Base-by-base conservation (phyloP, 2,329 filamentous ascomycete species). In the Tolypocladium nubicola region DNA sequence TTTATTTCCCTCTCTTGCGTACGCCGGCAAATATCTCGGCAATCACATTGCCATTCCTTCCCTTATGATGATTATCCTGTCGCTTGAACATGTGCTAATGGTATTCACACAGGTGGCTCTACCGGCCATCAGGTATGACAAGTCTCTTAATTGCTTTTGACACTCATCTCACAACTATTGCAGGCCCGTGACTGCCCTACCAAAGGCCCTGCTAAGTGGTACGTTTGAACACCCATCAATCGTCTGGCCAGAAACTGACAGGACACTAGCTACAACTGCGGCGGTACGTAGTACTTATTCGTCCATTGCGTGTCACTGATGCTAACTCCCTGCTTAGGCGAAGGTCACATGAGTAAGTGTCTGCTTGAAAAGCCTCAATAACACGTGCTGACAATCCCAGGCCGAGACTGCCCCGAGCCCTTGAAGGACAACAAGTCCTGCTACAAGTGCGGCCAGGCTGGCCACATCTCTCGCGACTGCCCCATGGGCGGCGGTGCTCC, bases 391-490 rank as follows among this genome's bases (percentile, higher is more conserved):
- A 56, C 39, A n/a, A 59, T 14, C 30, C 54, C 61, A 88, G 86
- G 88, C 82, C 90, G 92, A 74, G 93, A 97, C 72, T 97, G 93
- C 82, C 86, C 88, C 62, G 85, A 90, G 73, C 87, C 90, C 60
- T 84, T 89, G 68, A 96, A 96, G 81, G 90, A 96, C 76, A 91
- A 76, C 72, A 84, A 88, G 79, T 82, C 84, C 67, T 88, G 84
- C 79, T 88, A 88, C 78, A 83, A 87, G 68, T 91, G 88, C 79
- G 89, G 89, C 70, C 84, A 89, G 74, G 76, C 85, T 65, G 93
- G 91, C 61, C 93, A 97, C 81, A 89, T 97, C 73, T 94, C 89
- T 67, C 91, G 93, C 67, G 92, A 97, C 70, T 92, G 88, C 79
- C 84, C 76, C 72, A 76, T 79, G 62, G 76, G 76, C 61, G 76